Percentiles rank a stretch among this genome's conserved stretches.
Conservation (phyloP, 1,284 basidiomycete species). For the Leccinum huronense region DNA sequence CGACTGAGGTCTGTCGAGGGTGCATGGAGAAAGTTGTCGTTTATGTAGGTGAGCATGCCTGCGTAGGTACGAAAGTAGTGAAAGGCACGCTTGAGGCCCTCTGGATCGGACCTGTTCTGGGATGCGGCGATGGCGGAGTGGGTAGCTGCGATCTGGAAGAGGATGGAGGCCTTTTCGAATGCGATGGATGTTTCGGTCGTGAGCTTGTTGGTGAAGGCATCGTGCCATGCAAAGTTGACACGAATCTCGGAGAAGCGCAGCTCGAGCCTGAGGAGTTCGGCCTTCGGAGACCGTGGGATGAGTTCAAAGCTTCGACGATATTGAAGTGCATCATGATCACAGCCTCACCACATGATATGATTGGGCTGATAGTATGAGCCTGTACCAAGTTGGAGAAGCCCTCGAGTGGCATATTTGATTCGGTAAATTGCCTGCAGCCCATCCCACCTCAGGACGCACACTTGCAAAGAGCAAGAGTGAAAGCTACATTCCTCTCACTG, state of each 20-base stretch:
- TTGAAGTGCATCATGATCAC: too few relatives aligned
- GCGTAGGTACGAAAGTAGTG: slow-evolving; percentile 91
- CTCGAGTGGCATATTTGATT: slow-evolving; percentile 84
- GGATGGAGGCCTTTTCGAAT: slow-evolving; percentile 96
- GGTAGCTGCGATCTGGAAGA: slow-evolving; percentile 95
- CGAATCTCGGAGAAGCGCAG: slow-evolving; percentile 95
- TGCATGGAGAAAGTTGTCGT: slow-evolving; percentile 96
- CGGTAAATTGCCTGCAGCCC: slow-evolving; percentile 52
- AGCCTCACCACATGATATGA: too few relatives aligned
- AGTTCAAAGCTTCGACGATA: too few relatives aligned
- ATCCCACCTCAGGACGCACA: slow-evolving; percentile 27
- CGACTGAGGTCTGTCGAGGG: slow-evolving; percentile 95
- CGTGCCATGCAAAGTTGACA: slow-evolving; percentile 94
- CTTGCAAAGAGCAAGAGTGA: slow-evolving; percentile 34
- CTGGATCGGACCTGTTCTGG: slow-evolving; percentile 82
- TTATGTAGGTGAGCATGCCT: slow-evolving; percentile 98
- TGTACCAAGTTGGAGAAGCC: slow-evolving; percentile 55
- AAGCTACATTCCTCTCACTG: slow-evolving; percentile 19
- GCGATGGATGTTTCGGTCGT: slow-evolving; percentile 96
- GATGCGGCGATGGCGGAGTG: slow-evolving; percentile 87
- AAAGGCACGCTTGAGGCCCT: slow-evolving; percentile 95
- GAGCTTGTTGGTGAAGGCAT: slow-evolving; percentile 92
- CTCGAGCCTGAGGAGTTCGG: slow-evolving; percentile 77
- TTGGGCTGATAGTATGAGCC: too few relatives aligned
- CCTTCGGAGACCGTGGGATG: too few relatives aligned